Percentiles rank a stretch among this genome's conserved stretches.
Evolutionary conservation across 2,329 filamentous ascomycete species (phyloP).

Genomic region (Ophiostoma pallidulum): DNA sequence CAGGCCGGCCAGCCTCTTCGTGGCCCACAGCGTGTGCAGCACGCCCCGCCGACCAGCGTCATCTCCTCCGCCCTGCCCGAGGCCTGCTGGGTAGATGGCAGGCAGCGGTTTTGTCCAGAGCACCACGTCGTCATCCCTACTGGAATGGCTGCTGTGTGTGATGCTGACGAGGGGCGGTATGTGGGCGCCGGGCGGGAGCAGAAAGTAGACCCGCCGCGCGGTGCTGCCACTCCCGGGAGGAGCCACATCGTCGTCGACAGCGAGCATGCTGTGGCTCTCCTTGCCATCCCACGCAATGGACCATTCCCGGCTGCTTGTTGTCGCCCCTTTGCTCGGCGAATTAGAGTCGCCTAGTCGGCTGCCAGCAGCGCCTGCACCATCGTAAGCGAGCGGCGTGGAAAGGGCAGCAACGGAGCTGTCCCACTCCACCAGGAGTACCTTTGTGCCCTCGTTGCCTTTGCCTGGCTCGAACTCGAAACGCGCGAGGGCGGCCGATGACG

Average conservation of each 20-base stretch:
- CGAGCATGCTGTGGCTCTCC: conserved; percentile 61
- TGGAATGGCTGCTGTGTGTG: conserved; percentile 22
- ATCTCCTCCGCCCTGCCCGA: conserved; percentile 53
- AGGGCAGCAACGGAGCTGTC: conserved; percentile 31
- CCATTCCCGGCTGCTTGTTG: conserved; percentile 39
- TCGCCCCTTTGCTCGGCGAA: conserved; percentile 19
- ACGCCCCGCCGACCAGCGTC: conserved; percentile 69
- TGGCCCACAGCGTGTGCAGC: conserved; percentile 83
- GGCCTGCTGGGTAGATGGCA: conserved; percentile 71
- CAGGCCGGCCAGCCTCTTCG: conserved; percentile 65
- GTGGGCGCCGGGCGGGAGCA: conserved; percentile 61
- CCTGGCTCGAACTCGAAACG: conserved; percentile 81
- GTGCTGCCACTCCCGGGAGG: conserved; percentile 28
- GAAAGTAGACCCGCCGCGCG: conserved; percentile 63
- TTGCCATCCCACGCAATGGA: conserved; percentile 79
- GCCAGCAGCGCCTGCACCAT: background rate
- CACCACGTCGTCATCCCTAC: conserved; percentile 29
- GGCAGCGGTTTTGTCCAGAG: conserved; percentile 68
- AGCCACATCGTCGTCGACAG: conserved; percentile 50
- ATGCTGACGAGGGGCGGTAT: conserved; percentile 67
- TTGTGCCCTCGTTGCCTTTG: conserved; percentile 72
- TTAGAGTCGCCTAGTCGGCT: conserved; percentile 8
- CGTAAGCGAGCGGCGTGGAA: background rate
- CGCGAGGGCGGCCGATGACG: conserved; percentile 50
- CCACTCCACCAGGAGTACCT: conserved; percentile 92